phyloP scores from a whole-genome alignment of 2,329 filamentous ascomycete genomes.

The Epichloe aotearoae region DNA sequence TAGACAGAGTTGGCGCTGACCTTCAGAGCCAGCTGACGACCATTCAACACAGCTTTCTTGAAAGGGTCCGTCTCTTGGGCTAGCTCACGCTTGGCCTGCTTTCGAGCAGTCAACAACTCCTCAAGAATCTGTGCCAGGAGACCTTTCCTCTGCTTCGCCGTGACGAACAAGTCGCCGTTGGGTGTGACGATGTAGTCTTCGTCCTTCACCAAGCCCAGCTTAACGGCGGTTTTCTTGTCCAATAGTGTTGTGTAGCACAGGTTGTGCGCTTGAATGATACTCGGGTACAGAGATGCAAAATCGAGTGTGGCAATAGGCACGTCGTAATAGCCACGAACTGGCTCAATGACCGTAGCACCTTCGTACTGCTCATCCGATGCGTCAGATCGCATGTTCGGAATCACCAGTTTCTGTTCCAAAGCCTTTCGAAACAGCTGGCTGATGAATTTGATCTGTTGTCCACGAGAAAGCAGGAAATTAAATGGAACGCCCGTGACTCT shows the following conservation, averaged over 20 bases:
- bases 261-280: slow-evolving; percentile 98
- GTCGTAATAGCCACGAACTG: slow-evolving; percentile 83
- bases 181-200: slow-evolving; percentile 96
- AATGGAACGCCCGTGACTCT: slow-evolving; percentile 98
- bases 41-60: slow-evolving; percentile 95
- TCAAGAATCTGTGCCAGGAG: slow-evolving; percentile 91
- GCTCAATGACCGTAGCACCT: slow-evolving; percentile 96
- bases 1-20: slow-evolving; percentile 97
- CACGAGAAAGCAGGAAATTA: slow-evolving; percentile 80
- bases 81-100: slow-evolving; percentile 84
- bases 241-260: slow-evolving; percentile 93
- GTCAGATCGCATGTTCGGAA: slow-evolving; percentile 69
- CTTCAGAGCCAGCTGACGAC: slow-evolving; percentile 91
- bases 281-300: slow-evolving; percentile 96
- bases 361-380: slow-evolving; percentile 80
- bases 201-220: slow-evolving; percentile 65
- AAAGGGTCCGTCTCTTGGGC: slow-evolving; percentile 85
- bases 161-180: slow-evolving; percentile 88
- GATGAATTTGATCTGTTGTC: slow-evolving; percentile 95
- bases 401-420: slow-evolving; percentile 81
- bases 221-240: slow-evolving; percentile 57
- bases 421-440: slow-evolving; percentile 96
- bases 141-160: slow-evolving; percentile 76
- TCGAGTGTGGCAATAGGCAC: slow-evolving; percentile 93
- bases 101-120: slow-evolving; percentile 81